Base-by-base conservation (phyloP, 495 filamentous ascomycete genomes). In the Aspergillus conjunctus region DNA sequence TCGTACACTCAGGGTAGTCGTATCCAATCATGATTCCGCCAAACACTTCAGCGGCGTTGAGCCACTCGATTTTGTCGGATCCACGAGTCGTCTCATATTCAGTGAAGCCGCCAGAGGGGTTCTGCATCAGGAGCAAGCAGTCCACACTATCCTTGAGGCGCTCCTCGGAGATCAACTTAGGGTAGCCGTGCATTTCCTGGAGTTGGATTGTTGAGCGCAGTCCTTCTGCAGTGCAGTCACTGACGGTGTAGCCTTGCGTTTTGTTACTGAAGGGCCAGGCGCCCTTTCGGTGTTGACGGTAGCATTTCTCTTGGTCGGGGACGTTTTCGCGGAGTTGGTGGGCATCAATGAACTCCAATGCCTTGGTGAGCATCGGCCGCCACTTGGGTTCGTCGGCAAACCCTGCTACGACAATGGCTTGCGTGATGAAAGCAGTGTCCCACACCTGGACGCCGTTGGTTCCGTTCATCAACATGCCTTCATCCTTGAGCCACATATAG, bases 11-110 rank as follows among this genome's bases (percentile, higher is more conserved):
- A 0, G 93, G 93, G 64, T 98, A 96, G 67, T 96, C 92, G 71
- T 98, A 98, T 61, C 96, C 91, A 39, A 98, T 88, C 94, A 98
- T 98, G 71, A 98, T 98, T 12, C 87, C 83, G 15, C 93, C 95
- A 68, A 98, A 98, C 0, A 98, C 93, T 69, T 98, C 95, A 15
- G 94, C 95, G 2, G 92, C 93, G 68, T 98, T 98, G 5, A 98
- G 80, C 66, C 84, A 80, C 68, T 98, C 94, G 37, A 98, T 67
- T 71, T 83, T 84, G 51, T 88, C 77, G 1, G 90, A 88, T 1
- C 86, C 93, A 5, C 94, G 87, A 2, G 84, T 87, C 1, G 87
- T 85, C 63, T 98, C 94, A 65, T 98, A 98, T 20, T 91, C 92
- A 2, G 91, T 88, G 71, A 93, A 96, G 30, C 91, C 93, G 55